Conservation (phyloP, 352 stramenopile genomes). For the Pythium plurisporium region DNA sequence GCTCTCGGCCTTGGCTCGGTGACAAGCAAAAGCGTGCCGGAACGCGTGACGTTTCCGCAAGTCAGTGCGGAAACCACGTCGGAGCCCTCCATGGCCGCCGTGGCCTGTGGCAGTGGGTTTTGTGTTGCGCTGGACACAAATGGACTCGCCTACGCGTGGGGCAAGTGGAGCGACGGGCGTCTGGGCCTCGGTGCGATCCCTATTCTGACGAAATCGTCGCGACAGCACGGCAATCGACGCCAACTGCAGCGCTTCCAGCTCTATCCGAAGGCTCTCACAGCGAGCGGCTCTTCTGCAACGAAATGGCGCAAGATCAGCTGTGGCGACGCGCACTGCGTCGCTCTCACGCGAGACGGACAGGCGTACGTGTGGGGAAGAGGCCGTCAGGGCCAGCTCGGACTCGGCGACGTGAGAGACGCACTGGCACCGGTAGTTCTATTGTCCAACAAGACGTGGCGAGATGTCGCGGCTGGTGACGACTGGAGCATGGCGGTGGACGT, state of each 20-base stretch:
- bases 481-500: slow-evolving; percentile 74
- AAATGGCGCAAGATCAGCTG: slow-evolving; percentile 44
- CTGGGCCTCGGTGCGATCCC: slow-evolving; percentile 67
- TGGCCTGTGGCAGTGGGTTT: slow-evolving; percentile 79
- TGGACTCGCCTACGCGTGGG: slow-evolving; percentile 76
- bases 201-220: slow-evolving; percentile 36
- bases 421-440: slow-evolving; percentile 20
- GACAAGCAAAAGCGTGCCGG: slow-evolving; percentile 32
- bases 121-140: slow-evolving; percentile 49
- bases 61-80: too few species aligned
- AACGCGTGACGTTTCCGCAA: slow-evolving; percentile 21
- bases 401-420: slow-evolving; percentile 38
- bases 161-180: slow-evolving; percentile 65
- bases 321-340: slow-evolving; percentile 77
- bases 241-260: slow-evolving; percentile 67
- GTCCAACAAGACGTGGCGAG: slow-evolving; percentile 24
- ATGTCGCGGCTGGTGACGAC: slow-evolving; percentile 64
- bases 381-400: slow-evolving; percentile 73
- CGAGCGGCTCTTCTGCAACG: too few species aligned
- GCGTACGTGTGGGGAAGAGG: slow-evolving; percentile 80
- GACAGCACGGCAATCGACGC: slow-evolving; percentile 31
- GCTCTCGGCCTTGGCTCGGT: slow-evolving; percentile 41
- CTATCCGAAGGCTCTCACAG: slow-evolving; percentile 17
- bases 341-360: slow-evolving; percentile 40
- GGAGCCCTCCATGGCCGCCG: slow-evolving; percentile 13